Conservation (phyloP, 805 yeast genomes). For the Wickerhamiella azymoides region DNA sequence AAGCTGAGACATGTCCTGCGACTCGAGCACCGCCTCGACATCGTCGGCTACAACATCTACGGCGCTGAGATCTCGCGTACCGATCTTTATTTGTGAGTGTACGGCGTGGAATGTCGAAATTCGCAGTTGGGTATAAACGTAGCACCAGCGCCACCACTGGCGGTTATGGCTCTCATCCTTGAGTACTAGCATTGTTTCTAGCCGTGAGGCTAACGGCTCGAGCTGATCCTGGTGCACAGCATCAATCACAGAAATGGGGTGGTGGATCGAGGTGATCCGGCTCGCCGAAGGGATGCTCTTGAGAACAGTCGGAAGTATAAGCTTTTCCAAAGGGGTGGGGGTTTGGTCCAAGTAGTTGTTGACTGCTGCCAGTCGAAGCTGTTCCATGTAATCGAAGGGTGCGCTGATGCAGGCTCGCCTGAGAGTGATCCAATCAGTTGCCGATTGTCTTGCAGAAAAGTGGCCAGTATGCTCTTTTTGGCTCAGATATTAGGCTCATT, state of each 20-base stretch:
- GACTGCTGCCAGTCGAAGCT: conserved; percentile 1
- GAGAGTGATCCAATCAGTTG: too few relatives aligned
- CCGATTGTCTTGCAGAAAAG: too few relatives aligned
- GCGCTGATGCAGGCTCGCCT: too few relatives aligned
- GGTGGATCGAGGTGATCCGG: conserved; percentile 1
- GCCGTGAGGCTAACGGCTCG: not conserved
- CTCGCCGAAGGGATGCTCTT: not conserved
- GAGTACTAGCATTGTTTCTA: not conserved
- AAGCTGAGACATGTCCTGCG: not conserved
- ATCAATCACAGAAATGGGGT: conserved; percentile 6
- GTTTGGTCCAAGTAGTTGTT: not conserved
- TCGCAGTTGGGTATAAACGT: conserved; percentile 1
- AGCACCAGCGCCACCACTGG: conserved; percentile 7
- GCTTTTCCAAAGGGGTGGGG: conserved; percentile 2
- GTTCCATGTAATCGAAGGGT: conserved; percentile 1
- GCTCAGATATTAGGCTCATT: too few relatives aligned
- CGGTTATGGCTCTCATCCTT: not conserved
- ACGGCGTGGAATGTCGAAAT: not conserved
- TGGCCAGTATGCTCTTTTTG: too few relatives aligned
- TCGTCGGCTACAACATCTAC: not conserved
- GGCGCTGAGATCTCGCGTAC: not conserved
- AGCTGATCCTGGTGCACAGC: conserved; percentile 2
- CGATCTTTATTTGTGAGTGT: not conserved
- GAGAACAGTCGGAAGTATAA: not conserved
- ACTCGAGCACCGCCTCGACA: conserved; percentile 2